These are phyloP conservation scores for Dipodascus geniculatus DNA, from an alignment of 805 yeast genomes.

Conservation along the genomic window DNA sequence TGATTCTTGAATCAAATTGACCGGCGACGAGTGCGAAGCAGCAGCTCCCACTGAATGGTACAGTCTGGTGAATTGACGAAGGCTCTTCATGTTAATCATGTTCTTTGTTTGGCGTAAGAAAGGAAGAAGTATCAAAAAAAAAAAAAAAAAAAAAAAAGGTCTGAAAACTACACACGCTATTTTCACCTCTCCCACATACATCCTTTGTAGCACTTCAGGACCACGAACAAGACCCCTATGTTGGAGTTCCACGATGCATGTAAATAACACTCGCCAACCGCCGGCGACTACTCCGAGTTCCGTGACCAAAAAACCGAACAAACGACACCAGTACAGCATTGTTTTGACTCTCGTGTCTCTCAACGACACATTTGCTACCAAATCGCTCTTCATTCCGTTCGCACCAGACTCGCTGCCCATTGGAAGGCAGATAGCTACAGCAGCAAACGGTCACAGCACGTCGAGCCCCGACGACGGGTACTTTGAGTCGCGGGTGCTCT, in stretches of 20 bases:
- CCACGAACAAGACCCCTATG: background rate
- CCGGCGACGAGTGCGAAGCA: background rate
- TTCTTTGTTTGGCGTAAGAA: no score
- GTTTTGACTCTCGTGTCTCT: constrained; percentile 60
- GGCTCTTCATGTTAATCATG: background rate
- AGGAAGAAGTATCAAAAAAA: no score
- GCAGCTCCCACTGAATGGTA: background rate
- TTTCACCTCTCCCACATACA: background rate
- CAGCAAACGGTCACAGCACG: constrained; percentile 24
- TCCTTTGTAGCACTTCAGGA: no score
- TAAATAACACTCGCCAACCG: background rate
- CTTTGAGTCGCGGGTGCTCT: constrained; percentile 86
- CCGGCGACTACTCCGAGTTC: background rate
- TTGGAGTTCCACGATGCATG: background rate
- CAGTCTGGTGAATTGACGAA: background rate
- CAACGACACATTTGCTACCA: constrained; percentile 72
- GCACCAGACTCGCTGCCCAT: constrained; percentile 74
- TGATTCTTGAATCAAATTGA: background rate
- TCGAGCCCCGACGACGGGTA: constrained; percentile 72
- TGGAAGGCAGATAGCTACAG: constrained; percentile 58
- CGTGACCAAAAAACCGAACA: background rate
- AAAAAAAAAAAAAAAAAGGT: no score
- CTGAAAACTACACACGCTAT: background rate
- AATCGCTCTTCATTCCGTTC: constrained; percentile 67
- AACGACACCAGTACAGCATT: constrained; percentile 26